Percentiles rank a stretch among this genome's conserved stretches.
Evolutionary conservation across 169 alveolate genomes (phyloP).

Genomic region (Eimeria falciformis): DNA sequence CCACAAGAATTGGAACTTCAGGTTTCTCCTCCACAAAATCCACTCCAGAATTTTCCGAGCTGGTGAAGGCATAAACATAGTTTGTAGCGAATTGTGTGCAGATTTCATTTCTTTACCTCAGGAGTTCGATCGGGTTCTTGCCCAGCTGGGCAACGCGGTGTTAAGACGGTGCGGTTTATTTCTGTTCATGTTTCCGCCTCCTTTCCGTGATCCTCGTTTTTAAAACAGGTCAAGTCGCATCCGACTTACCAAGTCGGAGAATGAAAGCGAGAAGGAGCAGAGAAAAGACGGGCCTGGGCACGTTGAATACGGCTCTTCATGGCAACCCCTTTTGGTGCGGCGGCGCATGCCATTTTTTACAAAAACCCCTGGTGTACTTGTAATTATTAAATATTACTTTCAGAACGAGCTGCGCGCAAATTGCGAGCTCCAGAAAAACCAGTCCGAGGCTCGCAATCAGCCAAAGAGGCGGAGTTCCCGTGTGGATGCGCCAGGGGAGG

Average conservation of each 20-base stretch:
- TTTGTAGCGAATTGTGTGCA: background rate
- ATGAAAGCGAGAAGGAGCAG: conserved; percentile 1
- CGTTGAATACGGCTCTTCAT: background rate
- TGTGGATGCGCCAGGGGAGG: background rate
- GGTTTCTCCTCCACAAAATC: conserved; percentile 1
- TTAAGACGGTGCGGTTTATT: background rate
- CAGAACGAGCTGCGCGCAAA: background rate
- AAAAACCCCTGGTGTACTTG: background rate
- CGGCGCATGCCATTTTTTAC: background rate
- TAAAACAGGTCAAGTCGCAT: background rate
- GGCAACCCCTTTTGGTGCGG: conserved; percentile 31
- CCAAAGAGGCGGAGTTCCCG: background rate
- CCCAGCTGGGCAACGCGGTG: conserved; percentile 29
- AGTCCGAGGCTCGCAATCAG: background rate
- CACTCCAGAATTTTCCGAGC: background rate
- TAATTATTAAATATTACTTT: background rate
- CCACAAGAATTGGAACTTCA: background rate
- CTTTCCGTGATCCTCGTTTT: too few species aligned
- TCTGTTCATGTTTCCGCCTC: too few species aligned
- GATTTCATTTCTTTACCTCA: background rate
- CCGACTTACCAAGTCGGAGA: background rate
- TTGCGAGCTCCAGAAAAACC: background rate
- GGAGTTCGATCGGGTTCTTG: conserved; percentile 4
- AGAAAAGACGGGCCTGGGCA: background rate
- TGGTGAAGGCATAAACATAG: background rate